Base-by-base conservation (phyloP, 1,284 basidiomycete species). In the Wallemia mellicola region DNA sequence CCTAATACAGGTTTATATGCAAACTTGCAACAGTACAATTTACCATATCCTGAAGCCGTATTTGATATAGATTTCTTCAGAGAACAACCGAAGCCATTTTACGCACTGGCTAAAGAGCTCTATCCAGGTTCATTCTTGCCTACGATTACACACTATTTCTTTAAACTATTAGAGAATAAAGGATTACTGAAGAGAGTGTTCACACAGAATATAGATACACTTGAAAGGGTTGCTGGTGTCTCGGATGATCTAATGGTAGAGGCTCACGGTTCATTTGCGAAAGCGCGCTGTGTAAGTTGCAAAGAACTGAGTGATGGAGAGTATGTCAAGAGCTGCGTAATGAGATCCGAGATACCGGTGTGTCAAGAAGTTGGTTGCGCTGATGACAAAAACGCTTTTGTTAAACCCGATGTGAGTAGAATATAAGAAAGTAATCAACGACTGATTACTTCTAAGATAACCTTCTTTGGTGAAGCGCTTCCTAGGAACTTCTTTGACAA, bases 21-120 rank as follows among this genome's bases (percentile, higher is more conserved):
- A 57, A 76, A 76, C 60, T 68, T 77, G 2, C 68, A 72, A 38
- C 68, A 70, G 27, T 72, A 76, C 63, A 68, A 76, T 28, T 67
- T 77, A 19, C 74, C 75, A 0, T 73, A 74, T 59, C 74, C 75
- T 0, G 75, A 77, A 65, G 75, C 75, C 0, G 74, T 77, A 22
- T 77, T 77, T 62, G 74, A 75, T 59, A 67, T 77, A 28, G 66
- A 66, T 27, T 72, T 67, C 62, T 75, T 70, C 65, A 65, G 63
- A 60, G 61, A 58, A 58, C 69, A 62, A 61, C 73, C 64, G 1
- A 64, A 68, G 62, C 61, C 62, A 24, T 61, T 62, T 57, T 61
- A 32, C 30, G 60, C 60, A 55, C 33, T 59, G 5, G 38, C 38
- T n/a, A 67, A 69, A 57, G 71, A 72, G 57, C 66, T 73, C 0